A percentile compares a stretch with the other conserved stretches of the same genome.
These are phyloP conservation scores for Solanum bulbocastanum DNA, from an alignment of 257 asterid genomes.

Conservation along the genomic window DNA sequence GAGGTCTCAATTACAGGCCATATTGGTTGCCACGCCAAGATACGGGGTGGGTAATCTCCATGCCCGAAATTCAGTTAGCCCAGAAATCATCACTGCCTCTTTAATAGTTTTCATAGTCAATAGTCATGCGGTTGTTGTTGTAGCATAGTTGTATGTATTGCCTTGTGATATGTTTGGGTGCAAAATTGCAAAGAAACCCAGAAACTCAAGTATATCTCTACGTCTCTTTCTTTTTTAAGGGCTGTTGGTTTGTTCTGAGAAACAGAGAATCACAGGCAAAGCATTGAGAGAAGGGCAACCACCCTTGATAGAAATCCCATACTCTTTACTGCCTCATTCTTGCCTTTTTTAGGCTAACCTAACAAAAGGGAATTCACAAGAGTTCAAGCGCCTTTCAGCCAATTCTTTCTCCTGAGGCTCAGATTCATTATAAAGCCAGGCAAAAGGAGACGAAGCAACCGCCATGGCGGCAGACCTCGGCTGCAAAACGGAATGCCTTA, in stretches of 20 bases:
- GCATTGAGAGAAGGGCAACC: slow-evolving; percentile 43
- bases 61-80: not conserved
- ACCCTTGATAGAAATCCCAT: slow-evolving; percentile 18
- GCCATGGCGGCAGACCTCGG: not conserved
- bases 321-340: not conserved
- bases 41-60: not conserved
- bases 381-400: not conserved
- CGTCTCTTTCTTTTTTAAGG: not conserved
- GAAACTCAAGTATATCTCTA: not conserved
- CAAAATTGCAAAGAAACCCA: not conserved
- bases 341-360: not conserved
- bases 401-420: not conserved
- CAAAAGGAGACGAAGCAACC: not conserved
- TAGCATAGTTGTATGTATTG: not conserved
- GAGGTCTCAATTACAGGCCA: not conserved
- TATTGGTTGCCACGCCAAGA: slow-evolving; percentile 17
- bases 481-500: not conserved
- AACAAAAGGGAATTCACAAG: not conserved
- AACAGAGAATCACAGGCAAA: slow-evolving; percentile 7
- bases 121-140: not conserved
- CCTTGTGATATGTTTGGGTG: not conserved
- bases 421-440: not conserved
- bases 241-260: not conserved
- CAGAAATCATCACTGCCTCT: not conserved
- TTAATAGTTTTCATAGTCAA: not conserved